Base-by-base conservation (phyloP, 2,329 filamentous ascomycete species). In the Aspergillus pseudoviridinutans region DNA sequence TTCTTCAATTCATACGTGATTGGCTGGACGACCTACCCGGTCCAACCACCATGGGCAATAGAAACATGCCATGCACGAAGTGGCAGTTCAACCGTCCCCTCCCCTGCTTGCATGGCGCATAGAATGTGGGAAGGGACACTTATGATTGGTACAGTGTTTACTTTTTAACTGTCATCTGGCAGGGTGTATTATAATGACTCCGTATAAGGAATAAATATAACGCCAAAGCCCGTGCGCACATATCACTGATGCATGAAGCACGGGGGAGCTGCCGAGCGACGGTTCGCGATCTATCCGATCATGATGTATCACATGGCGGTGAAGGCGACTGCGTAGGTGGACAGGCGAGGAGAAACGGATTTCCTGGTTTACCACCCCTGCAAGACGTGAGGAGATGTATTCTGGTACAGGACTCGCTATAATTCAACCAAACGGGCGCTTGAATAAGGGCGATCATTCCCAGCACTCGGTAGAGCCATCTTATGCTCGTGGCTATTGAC, bases 221-320 rank as follows among this genome's bases (percentile, higher is more conserved):
- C 14, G 14, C 32, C 12, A n/a, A 38, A 17, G 32, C 32, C 32
- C 6, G 32, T 38, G 32, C 32, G 14, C 32, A 17, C 32, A 38
- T 49, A 57, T 53, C 49, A 22, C 49, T 50, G 28, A 52, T 53
- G 58, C 55, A 55, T 29, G 46, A 60, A 58, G 58, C 58, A 60
- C 53, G 55, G 58, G 58, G 41, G 50, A 54, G 28, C 41, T 24
- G 47, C 50, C 20, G 46, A 32, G 49, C 7, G 25, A 49, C 50
- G 44, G 47, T 49, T 51, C 56, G 50, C 49, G 50, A 54, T 56
- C 53, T 41, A 27, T 42, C 27, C 38, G 57, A 57, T 60, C 59
- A 38, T 58, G 66, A 69, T 61, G 49, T 63, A 68, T 71, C 68
- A 71, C 59, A 69, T 70, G 58, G 68, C 68, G 68, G 68, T 70